These are phyloP conservation scores for Sclerotinia spermophila DNA, from an alignment of 2,329 filamentous ascomycete genomes.

Conservation along the genomic window DNA sequence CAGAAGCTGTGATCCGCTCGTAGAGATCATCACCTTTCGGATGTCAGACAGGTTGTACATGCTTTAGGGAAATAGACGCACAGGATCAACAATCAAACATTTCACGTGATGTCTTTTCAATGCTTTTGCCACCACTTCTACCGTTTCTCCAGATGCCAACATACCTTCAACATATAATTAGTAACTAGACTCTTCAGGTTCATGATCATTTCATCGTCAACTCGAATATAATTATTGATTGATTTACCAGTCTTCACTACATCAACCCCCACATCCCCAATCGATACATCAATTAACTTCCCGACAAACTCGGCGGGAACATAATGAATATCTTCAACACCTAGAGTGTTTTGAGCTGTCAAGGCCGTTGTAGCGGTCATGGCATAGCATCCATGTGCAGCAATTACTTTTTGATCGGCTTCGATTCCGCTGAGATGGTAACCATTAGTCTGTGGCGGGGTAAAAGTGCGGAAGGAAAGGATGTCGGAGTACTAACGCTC, in stretches of 20 bases:
- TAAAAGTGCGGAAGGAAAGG: slow-evolving; percentile 19
- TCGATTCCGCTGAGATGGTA: slow-evolving; percentile 69
- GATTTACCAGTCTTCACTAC: slow-evolving; percentile 83
- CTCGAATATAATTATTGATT: slow-evolving; percentile 25
- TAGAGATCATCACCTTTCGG: slow-evolving; percentile 82
- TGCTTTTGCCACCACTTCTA: slow-evolving; percentile 63
- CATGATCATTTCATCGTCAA: neutral
- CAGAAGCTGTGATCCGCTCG: slow-evolving; percentile 69
- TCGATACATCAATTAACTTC: slow-evolving; percentile 80
- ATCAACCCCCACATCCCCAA: slow-evolving; percentile 81
- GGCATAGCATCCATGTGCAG: slow-evolving; percentile 88
- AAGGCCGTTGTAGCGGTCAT: slow-evolving; percentile 94
- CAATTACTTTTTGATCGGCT: slow-evolving; percentile 91
- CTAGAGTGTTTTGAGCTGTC: slow-evolving; percentile 91
- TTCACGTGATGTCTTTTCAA: slow-evolving; percentile 55
- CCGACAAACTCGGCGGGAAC: slow-evolving; percentile 74
- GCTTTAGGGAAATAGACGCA: slow-evolving; percentile 40
- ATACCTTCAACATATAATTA: slow-evolving; percentile 56
- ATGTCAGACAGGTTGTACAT: slow-evolving; percentile 19
- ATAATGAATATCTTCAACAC: slow-evolving; percentile 76
- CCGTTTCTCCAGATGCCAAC: slow-evolving; percentile 70
- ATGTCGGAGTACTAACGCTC: slow-evolving; percentile 55
- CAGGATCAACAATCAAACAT: slow-evolving; percentile 69
- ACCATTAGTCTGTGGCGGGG: slow-evolving; percentile 20
- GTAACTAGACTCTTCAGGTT: neutral